Evolutionary conservation across 148 eudicot species (phyloP), one percentile per base, ranked within the genome.

Genomic region (Amaranthus palmeri): DNA sequence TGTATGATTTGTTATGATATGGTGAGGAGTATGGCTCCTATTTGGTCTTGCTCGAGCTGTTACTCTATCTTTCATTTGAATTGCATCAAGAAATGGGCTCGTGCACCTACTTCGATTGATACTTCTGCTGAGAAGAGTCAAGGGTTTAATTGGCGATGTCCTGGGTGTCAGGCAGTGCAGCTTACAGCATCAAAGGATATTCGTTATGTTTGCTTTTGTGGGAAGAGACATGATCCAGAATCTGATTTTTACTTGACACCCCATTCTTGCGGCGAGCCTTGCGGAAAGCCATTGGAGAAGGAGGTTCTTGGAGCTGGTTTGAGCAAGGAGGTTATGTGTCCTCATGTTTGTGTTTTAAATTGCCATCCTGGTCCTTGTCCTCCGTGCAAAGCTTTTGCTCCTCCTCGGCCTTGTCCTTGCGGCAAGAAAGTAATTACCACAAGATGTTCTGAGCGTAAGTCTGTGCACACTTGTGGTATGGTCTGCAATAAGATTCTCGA

Each of bases 1-100:
- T 95, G 99, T 81, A 95, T 95, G 99, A 95, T 95, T 70, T 95
- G 99, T 77, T 95, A 92, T 69, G 96, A 95, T 58, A 92, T 90
- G 99, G 96, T 95, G 65, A 78, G 82, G 83, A 86, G 99, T 71
- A 85, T 90, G 5, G 96, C 99, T 0, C 90, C 96, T 7, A 56
- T 95, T 72, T 95, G 97, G 99, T 91, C 91, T 42, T 95, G 97
- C 62, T 78, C 93, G 25, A 87, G 93, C 83, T 91, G 99, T 67
- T 95, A 80, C 79, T 85, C 99, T 2, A 95, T 95, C 66, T 89
- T 95, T 50, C 99, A 91, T 78, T 79, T 95, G 80, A 81, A 66
- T 65, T 95, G 99, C 64, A 88, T 80, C 41, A 95, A 88, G 90
- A 95, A 95, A 88, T 95, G 97, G 97, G 97, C 97, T 54, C 83